A percentile compares a stretch with the other conserved stretches of the same genome.
Conservation (phyloP, 2,329 filamentous ascomycete species). For the Pyrenochaeta sp. region DNA sequence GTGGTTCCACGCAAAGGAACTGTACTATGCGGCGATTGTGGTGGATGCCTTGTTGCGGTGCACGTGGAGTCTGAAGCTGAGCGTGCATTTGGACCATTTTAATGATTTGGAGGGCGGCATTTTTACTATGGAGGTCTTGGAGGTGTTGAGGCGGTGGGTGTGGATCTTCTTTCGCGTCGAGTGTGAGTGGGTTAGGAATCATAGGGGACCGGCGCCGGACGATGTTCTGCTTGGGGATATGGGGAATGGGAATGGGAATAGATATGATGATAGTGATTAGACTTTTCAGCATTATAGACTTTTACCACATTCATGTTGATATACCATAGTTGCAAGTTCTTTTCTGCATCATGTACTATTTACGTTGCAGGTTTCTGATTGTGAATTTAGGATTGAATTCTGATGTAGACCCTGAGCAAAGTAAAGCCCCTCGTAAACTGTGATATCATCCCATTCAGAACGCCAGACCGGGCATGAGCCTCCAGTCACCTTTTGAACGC, state of each 20-base stretch:
- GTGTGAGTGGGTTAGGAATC: conserved; percentile 79
- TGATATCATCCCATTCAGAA: too few species aligned
- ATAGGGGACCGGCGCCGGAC: conserved; percentile 64
- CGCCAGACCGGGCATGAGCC: neutral
- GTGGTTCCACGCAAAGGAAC: conserved; percentile 71
- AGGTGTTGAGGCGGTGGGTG: conserved; percentile 88
- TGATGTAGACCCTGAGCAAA: too few species aligned
- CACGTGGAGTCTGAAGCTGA: conserved; percentile 90
- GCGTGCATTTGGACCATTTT: conserved; percentile 80
- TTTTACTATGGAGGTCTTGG: conserved; percentile 84
- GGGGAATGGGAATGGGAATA: conserved; percentile 62
- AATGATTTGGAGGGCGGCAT: conserved; percentile 88
- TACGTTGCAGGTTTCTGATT: too few species aligned
- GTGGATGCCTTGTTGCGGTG: conserved; percentile 84
- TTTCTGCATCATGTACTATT: too few species aligned
- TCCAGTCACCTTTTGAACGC: conserved; percentile 3
- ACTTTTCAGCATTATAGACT: neutral
- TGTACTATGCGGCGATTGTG: conserved; percentile 84
- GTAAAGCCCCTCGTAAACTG: too few species aligned
- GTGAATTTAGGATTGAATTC: too few species aligned
- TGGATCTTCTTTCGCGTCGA: conserved; percentile 98
- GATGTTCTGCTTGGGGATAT: conserved; percentile 77
- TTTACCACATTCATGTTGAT: neutral
- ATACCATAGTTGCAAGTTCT: too few species aligned
- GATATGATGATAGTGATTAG: conserved; percentile 66